Evolutionary conservation across 2,329 filamentous ascomycete species (phyloP), one percentile per base, ranked within the genome.

Genomic region (Cercospora beticola): DNA sequence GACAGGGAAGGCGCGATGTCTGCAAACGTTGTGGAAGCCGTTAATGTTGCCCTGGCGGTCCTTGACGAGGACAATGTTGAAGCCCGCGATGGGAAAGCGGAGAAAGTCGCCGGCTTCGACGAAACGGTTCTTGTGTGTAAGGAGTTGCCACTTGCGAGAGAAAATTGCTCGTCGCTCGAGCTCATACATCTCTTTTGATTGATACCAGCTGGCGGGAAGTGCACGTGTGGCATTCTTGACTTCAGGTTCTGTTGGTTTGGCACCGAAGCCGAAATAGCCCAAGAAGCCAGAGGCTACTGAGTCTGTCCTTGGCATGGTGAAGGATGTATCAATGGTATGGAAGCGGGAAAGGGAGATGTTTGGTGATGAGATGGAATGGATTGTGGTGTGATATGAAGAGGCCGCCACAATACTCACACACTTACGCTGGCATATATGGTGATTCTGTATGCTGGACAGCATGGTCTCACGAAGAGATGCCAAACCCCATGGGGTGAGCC

Each of bases 21-120:
- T 80, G 77, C 88, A 89, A 40, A 89, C 81, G 73, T 89, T 89
- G 79, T 89, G 87, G 75, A 89, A 89, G 16, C 83, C 87, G 67
- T 86, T 85, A 76, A 88, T 83, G 5, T 82, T 81, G 9, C 83
- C 83, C 8, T 84, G 78, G 28, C 84, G 82, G 73, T 87, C 85
- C 16, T 78, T 78, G 63, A 82, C 79, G 10, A 88, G 76, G 72
- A 89, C 78, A 75, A 89, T 86, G 26, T 86, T 81, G 77, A 85
- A 88, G 12, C 84, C 86, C 6, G 86, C 86, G 5, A 87, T 76
- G 12, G 84, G 81, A 69, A 83, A 88, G 21, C 84, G 82, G 30
- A 88, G 80, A 33, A 71, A 76, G 58, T 76, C 75, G 8, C 75
- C 75, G 14, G 75, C 64, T n/a, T 74, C 65, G 16, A 72, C 58